A percentile compares a stretch with the other conserved stretches of the same genome.
Conservation (phyloP, 257 asterid genomes). For the Solanum clarkiae region DNA sequence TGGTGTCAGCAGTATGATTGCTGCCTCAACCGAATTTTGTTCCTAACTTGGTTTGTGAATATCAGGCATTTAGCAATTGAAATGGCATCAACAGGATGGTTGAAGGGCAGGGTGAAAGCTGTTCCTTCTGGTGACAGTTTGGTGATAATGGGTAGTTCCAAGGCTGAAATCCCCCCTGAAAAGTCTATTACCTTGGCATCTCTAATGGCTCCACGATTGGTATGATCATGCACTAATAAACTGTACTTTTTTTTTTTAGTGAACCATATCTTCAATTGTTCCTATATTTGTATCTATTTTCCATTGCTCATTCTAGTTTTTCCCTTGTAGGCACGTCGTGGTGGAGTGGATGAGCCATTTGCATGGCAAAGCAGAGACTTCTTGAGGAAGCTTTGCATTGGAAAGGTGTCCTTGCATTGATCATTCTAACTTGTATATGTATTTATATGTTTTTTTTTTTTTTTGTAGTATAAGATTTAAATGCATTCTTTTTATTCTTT, state of each 20-base stretch:
- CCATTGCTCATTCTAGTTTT: background rate
- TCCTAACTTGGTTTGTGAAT: background rate
- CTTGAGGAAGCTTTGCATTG: constrained; percentile 82
- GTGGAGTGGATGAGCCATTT: constrained; percentile 85
- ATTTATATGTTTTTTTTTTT: background rate
- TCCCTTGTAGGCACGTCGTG: constrained; percentile 65
- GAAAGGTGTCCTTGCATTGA: constrained; percentile 44
- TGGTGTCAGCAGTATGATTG: background rate
- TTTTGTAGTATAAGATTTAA: background rate
- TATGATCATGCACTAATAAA: constrained; percentile 8
- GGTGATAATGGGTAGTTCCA: constrained; percentile 76
- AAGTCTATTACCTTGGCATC: constrained; percentile 82
- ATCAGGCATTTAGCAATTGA: constrained; percentile 58
- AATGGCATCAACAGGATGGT: constrained; percentile 92
- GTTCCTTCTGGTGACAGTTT: constrained; percentile 93
- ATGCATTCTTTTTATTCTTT: background rate
- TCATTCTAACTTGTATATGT: background rate
- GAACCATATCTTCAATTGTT: background rate
- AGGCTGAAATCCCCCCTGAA: constrained; percentile 86
- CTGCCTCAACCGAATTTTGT: background rate
- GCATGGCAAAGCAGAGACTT: constrained; percentile 96
- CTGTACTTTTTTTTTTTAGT: background rate
- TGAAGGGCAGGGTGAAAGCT: constrained; percentile 83
- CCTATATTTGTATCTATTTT: background rate
- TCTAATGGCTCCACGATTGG: constrained; percentile 89